These are phyloP conservation scores for Margaritispora aquatica DNA, from an alignment of 495 filamentous ascomycete species.

Conservation along the genomic window DNA sequence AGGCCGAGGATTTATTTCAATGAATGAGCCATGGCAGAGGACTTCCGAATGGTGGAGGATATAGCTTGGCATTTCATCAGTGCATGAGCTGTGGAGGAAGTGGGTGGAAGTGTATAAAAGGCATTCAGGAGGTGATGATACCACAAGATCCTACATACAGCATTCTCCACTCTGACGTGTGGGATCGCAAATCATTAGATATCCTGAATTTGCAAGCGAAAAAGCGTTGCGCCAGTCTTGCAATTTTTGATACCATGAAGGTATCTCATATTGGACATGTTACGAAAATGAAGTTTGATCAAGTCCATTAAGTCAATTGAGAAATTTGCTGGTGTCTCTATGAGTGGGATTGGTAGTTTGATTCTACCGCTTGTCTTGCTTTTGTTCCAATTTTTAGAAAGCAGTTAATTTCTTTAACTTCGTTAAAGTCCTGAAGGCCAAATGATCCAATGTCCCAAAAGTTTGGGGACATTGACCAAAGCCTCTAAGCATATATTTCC, in stretches of 20 bases:
- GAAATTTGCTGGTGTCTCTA: too few species aligned
- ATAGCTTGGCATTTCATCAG: neutral
- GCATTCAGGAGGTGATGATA: neutral
- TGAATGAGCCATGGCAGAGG: constrained; percentile 28
- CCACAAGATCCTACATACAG: neutral
- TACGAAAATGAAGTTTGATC: too few species aligned
- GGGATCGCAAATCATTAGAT: neutral
- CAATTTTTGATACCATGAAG: neutral
- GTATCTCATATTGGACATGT: too few species aligned
- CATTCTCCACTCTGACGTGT: neutral
- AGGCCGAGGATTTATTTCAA: constrained; percentile 48
- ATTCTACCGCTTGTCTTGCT: too few species aligned
- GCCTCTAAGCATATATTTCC: too few species aligned
- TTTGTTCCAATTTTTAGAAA: too few species aligned
- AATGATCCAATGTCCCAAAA: neutral
- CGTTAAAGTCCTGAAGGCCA: too few species aligned
- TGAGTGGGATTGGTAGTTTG: too few species aligned
- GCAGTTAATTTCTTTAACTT: too few species aligned
- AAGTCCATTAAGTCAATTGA: too few species aligned
- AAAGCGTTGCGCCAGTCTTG: neutral
- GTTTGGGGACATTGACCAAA: neutral
- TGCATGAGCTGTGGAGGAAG: neutral
- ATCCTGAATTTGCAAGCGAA: neutral
- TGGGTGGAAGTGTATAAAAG: neutral
- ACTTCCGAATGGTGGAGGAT: neutral